Conservation (phyloP, 2,329 filamentous ascomycete species). For the Scleromitrula shiraiana region DNA sequence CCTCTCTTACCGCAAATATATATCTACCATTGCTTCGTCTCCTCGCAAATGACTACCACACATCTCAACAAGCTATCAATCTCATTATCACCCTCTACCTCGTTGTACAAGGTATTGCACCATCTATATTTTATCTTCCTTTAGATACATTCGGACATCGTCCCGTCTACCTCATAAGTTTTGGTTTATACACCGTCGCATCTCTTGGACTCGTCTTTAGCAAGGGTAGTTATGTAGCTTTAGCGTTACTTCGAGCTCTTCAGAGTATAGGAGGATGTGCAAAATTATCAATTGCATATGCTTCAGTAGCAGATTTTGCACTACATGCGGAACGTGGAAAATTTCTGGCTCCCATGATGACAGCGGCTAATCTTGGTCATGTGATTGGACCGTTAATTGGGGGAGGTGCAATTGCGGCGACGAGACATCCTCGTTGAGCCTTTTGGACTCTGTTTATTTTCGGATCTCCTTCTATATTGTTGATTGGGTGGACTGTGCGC, state of each 20-base stretch:
- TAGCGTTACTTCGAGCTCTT: conserved; percentile 46
- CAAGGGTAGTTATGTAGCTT: conserved; percentile 35
- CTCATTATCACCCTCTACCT: conserved; percentile 10
- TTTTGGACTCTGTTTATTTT: conserved; percentile 32
- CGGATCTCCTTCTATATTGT: conserved; percentile 28
- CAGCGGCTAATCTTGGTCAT: conserved; percentile 2
- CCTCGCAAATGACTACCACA: conserved; percentile 16
- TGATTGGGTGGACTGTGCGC: conserved; percentile 33
- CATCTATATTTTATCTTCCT: conserved; percentile 42
- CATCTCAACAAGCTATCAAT: conserved; percentile 10
- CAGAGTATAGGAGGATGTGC: conserved; percentile 53
- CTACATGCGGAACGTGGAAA: conserved; percentile 58
- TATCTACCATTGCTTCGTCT: conserved; percentile 22
- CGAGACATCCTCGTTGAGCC: conserved; percentile 29
- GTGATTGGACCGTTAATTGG: conserved; percentile 28
- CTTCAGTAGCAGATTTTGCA: conserved; percentile 61
- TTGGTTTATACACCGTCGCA: conserved; percentile 43
- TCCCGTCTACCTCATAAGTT: conserved; percentile 41
- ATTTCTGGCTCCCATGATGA: conserved; percentile 29
- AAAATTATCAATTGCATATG: conserved; percentile 48
- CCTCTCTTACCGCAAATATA: conserved; percentile 6
- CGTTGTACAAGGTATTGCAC: conserved; percentile 44
- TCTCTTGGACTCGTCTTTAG: conserved; percentile 41
- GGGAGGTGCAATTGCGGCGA: conserved; percentile 27
- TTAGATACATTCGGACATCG: conserved; percentile 46